Percentiles rank a stretch among this genome's conserved stretches.
phyloP scores from a whole-genome alignment of 2,329 filamentous ascomycete genomes.

The Cladosporium velox region DNA sequence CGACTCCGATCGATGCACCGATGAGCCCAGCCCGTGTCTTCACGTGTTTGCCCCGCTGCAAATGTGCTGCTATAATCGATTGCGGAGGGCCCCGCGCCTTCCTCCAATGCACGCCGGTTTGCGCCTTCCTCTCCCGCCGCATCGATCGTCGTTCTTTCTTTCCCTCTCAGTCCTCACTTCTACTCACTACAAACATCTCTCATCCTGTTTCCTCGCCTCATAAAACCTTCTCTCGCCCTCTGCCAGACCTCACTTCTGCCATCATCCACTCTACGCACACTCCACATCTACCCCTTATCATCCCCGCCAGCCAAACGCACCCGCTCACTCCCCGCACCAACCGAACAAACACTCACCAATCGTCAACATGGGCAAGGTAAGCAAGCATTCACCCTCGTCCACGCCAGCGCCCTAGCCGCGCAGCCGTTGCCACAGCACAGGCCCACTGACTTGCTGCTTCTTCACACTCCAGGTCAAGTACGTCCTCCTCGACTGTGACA shows the following conservation, averaged over 20 bases:
- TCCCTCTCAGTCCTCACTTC: constrained; percentile 2
- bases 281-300: neutral
- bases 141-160: constrained; percentile 5
- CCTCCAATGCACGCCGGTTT: constrained; percentile 2
- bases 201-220: neutral
- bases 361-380: constrained; percentile 33
- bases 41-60: constrained; percentile 4
- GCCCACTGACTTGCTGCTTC: constrained; percentile 5
- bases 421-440: constrained; percentile 6
- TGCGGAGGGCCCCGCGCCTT: neutral
- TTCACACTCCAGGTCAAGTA: constrained; percentile 44
- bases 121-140: constrained; percentile 5
- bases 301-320: neutral
- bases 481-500: constrained; percentile 66
- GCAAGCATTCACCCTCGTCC: constrained; percentile 24
- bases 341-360: constrained; percentile 20
- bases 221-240: neutral
- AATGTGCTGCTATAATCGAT: neutral
- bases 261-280: neutral
- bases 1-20: neutral
- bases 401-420: constrained; percentile 19
- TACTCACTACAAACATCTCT: neutral
- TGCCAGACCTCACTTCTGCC: neutral
- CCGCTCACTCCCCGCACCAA: constrained; percentile 13
- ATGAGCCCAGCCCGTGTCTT: constrained; percentile 4